Evolutionary conservation across 2,329 filamentous ascomycete genomes (phyloP).

Genomic region (Alternaria hordeiaustralica): DNA sequence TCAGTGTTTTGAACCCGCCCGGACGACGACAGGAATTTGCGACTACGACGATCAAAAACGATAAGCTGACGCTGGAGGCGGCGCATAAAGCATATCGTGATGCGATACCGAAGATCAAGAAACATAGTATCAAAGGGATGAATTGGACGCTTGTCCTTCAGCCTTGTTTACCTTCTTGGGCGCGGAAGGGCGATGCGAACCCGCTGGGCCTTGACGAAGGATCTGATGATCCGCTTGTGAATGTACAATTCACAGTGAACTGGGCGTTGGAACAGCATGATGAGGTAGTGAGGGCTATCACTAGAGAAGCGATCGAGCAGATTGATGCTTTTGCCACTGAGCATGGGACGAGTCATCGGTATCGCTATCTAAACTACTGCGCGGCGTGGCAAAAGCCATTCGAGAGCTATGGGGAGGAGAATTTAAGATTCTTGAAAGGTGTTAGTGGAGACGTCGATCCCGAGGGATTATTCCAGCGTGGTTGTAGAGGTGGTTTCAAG

Average conservation of each 20-base stretch:
- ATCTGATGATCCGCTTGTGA: conserved; percentile 35
- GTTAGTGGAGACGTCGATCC: conserved; percentile 47
- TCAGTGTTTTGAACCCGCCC: conserved; percentile 26
- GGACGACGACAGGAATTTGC: conserved; percentile 38
- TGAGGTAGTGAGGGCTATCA: conserved; percentile 32
- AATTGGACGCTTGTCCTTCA: conserved; percentile 43
- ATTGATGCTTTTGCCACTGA: conserved; percentile 40
- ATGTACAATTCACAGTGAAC: conserved; percentile 45
- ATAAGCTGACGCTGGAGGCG: conserved; percentile 37
- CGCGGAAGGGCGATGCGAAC: conserved; percentile 19
- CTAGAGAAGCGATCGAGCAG: conserved; percentile 34
- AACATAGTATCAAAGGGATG: conserved; percentile 32
- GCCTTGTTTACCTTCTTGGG: conserved; percentile 22
- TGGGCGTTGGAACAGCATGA: conserved; percentile 40
- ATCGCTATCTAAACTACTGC: conserved; percentile 47
- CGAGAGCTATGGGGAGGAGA: conserved; percentile 38
- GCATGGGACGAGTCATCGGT: conserved; percentile 23
- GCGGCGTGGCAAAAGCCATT: conserved; percentile 48
- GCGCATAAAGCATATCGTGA: conserved; percentile 36
- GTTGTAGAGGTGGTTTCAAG: conserved; percentile 46
- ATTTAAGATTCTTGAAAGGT: conserved; percentile 30
- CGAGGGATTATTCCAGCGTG: conserved; percentile 44
- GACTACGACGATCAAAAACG: conserved; percentile 49
- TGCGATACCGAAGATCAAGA: conserved; percentile 31
- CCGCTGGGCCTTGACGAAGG: conserved; percentile 17